These are phyloP conservation scores for Backusella psychrophila DNA, from an alignment of 192 early-diverging fungal genomes.

Conservation along the genomic window DNA sequence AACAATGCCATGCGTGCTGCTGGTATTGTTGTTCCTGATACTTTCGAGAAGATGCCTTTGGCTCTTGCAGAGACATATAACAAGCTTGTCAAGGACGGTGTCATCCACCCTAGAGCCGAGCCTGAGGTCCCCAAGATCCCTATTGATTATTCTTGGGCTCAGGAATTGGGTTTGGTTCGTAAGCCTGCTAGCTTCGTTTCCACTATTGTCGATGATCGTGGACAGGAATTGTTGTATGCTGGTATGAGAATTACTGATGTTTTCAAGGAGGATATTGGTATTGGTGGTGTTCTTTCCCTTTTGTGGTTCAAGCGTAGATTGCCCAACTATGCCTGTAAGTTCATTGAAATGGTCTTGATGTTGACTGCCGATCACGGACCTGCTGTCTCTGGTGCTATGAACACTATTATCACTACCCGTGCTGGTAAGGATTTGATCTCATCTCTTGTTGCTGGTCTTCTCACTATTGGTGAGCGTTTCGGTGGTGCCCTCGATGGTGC, in stretches of 20 bases:
- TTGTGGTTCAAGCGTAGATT: constrained; percentile 99
- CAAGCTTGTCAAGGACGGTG: constrained; percentile 69
- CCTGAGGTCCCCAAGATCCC: constrained; percentile 98
- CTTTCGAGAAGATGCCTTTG: constrained; percentile 91
- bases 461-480: constrained; percentile 98
- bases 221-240: constrained; percentile 97
- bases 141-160: constrained; percentile 99
- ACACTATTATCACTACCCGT: constrained; percentile 90
- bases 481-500: constrained; percentile 98
- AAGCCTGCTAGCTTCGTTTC: constrained; percentile 98
- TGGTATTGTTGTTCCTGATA: constrained; percentile 91
- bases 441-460: constrained; percentile 89
- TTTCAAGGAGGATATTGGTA: constrained; percentile 98
- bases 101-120: constrained; percentile 72
- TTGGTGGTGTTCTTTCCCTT: constrained; percentile 94
- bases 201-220: constrained; percentile 98
- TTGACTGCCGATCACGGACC: constrained; percentile 99
- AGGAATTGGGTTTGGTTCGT: constrained; percentile 96
- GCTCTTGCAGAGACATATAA: constrained; percentile 77
- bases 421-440: constrained; percentile 98
- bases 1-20: constrained; percentile 83
- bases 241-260: constrained; percentile 98
- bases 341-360: constrained; percentile 99
- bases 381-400: constrained; percentile 92
- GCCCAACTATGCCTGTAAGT: constrained; percentile 92